Evolutionary conservation across 202 grass and related monocot species (phyloP).

Genomic region (Eragrostis tef): DNA sequence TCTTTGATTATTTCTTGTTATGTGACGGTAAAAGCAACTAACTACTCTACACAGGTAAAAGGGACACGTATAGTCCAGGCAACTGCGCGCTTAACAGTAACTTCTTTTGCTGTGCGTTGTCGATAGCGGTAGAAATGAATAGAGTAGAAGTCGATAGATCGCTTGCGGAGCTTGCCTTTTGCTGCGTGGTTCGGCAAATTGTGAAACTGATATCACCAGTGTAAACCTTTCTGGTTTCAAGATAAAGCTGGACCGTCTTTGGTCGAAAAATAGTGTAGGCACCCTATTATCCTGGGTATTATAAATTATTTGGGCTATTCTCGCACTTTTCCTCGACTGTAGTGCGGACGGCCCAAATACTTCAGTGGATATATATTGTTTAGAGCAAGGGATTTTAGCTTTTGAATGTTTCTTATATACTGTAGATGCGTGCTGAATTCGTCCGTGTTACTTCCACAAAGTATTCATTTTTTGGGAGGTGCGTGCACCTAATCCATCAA

Average conservation of each 20-base stretch:
- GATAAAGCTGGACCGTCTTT: no score
- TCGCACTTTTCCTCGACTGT: slow-evolving; percentile 1
- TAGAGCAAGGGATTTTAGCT: slow-evolving; percentile 12
- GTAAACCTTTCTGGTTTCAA: no score
- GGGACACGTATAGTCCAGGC: background rate
- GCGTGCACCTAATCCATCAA: slow-evolving; percentile 50
- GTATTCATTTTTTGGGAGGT: slow-evolving; percentile 14
- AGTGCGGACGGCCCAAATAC: background rate
- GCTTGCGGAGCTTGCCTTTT: no score
- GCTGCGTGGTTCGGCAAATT: no score
- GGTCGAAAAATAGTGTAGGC: no score
- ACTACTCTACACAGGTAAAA: background rate
- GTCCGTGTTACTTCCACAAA: slow-evolving; percentile 16
- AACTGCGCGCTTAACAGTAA: no score
- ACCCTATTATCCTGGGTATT: background rate
- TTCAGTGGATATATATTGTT: background rate
- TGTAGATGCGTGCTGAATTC: background rate
- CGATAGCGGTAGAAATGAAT: no score
- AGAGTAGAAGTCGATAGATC: no score
- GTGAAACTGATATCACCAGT: no score
- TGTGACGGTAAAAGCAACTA: background rate
- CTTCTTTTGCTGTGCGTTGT: no score
- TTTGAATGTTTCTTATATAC: slow-evolving; percentile 34
- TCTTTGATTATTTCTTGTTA: background rate
- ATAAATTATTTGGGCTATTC: background rate